Percentiles rank a stretch among this genome's conserved stretches.
phyloP scores from a whole-genome alignment of 2,329 filamentous ascomycete species.

The Chalaropsis thielavioides region DNA sequence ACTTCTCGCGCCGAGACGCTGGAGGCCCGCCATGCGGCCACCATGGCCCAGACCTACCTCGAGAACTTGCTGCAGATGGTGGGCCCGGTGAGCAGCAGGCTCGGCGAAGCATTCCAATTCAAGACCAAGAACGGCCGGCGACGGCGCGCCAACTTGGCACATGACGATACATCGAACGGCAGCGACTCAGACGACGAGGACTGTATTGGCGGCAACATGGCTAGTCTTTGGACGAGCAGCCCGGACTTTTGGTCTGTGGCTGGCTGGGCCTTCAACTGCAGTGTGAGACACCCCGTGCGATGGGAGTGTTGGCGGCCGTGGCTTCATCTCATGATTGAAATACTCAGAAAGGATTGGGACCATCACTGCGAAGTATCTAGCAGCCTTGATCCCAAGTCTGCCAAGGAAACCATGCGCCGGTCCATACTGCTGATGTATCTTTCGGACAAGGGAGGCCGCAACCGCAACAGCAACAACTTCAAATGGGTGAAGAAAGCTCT shows the following conservation, averaged over 20 bases:
- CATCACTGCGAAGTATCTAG: conserved; percentile 20
- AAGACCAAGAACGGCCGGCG: conserved; percentile 24
- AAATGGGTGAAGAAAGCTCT: conserved; percentile 50
- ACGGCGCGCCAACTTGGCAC: conserved; percentile 21
- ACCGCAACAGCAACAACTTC: conserved; percentile 32
- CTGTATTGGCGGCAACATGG: conserved; percentile 43
- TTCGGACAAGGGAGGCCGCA: conserved; percentile 31
- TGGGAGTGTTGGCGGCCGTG: conserved; percentile 75
- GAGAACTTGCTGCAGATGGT: conserved; percentile 49
- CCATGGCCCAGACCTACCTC: conserved; percentile 55
- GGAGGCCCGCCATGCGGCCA: conserved; percentile 48
- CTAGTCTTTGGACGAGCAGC: conserved; percentile 59
- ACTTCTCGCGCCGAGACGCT: conserved; percentile 55
- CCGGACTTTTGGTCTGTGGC: conserved; percentile 80
- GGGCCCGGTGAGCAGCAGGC: conserved; percentile 54
- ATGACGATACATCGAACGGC: conserved; percentile 28
- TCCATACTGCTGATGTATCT: conserved; percentile 51
- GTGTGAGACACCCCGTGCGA: conserved; percentile 51
- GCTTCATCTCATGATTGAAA: conserved; percentile 65
- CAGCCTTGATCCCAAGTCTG: conserved; percentile 14
- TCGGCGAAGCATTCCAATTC: conserved; percentile 62
- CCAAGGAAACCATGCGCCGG: conserved; percentile 28
- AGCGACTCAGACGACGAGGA: conserved; percentile 34
- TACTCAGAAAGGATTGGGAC: conserved; percentile 56
- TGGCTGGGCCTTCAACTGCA: conserved; percentile 91